Base-by-base conservation (phyloP, 208 protist genomes). In the Spironucleus salmonicida region DNA sequence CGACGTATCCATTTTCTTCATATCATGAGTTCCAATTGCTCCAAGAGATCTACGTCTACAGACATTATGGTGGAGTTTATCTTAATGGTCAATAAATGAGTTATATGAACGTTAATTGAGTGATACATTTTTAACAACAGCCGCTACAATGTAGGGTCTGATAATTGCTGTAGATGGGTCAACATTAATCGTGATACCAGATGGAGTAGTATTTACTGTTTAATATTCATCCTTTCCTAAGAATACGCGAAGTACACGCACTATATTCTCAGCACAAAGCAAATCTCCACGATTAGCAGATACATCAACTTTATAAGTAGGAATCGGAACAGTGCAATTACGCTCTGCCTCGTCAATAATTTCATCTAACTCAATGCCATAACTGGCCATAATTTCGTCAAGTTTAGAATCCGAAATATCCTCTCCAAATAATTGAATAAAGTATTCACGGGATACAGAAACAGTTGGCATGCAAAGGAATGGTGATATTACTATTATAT, bases 1-100 rank as follows among this genome's bases (percentile, higher is more conserved):
- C 26, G 74, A 42, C 29, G 68, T 0, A 23, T 83, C 41, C 39
- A 98, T 86, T 40, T 90, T 97, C 79, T 96, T 90, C 45, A 99
- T 83, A 85, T 99, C 96, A 82, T 99, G 96, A 23, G 96, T 99
- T 75, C 96, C 96, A 81, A 99, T 96, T 34, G 96, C 95, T 35
- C 95, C 95, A 0, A 98, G 83, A 2, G 88, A 92, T 76, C 96
- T 88, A 69, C 61, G 27, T 13, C 93, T 84, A 71, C 92, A 92
- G 62, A 98, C 89, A 58, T 96, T 97, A 41, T 90, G 86, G 85
- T 98, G 95, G 42, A 98, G 86, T 83, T 96, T 96, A 40, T 98
- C 94, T 87, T 97, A 92, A 62, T 95, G 89, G 79, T 97, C 93
- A 82, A 98, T 97, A 80, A 98, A 97, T 74, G 88, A 92, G 59